Base-by-base conservation (phyloP, 2,329 filamentous ascomycete species). In the Pseudogymnoascus sp. region DNA sequence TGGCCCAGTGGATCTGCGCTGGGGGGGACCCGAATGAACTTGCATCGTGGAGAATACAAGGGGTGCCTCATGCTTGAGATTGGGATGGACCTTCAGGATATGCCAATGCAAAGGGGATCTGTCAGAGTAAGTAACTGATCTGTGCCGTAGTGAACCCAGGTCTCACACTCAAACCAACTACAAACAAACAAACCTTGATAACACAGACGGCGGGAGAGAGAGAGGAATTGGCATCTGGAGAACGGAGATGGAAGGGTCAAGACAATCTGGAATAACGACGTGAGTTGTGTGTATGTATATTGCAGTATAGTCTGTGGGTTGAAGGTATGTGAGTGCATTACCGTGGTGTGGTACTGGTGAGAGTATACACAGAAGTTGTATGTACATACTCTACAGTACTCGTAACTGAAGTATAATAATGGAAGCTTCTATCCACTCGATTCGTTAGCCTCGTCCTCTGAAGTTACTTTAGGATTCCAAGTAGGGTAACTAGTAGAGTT, bases 11-110 rank as follows among this genome's bases (percentile, higher is more conserved):
- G 46, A 53, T 53, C 46, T 29, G 46, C 46, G 46, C 23, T 53
- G 26, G 46, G 46, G 26, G 26, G 46, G 26, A 33, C 46, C 26
- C 46, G 46, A 56, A 56, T 56, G 46, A 33, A 56, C 15, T 50
- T 33, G 46, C 46, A 56, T 56, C 46, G 46, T 56, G 46, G 46
- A 56, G 19, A 31, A 56, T 56, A 56, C 46, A 56, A 33, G 46
- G 46, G 26, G 9, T 6, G 26, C 46, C 15, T 56, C 46, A 31
- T 33, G 26, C 13, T 56, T 56, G 46, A 56, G 46, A 56, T 56
- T 56, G 26, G 46, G 46, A 56, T 56, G 26, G 26, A 31, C 46
- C 9, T 17, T 56, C 3, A 6, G 6, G 26, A 33, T 33, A 33
- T 56, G 46, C 26, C 46, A 56, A 56, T 33, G 46, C 15, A 11